Conservation (phyloP, 306 rosid genomes). For the Medicago arabica region DNA sequence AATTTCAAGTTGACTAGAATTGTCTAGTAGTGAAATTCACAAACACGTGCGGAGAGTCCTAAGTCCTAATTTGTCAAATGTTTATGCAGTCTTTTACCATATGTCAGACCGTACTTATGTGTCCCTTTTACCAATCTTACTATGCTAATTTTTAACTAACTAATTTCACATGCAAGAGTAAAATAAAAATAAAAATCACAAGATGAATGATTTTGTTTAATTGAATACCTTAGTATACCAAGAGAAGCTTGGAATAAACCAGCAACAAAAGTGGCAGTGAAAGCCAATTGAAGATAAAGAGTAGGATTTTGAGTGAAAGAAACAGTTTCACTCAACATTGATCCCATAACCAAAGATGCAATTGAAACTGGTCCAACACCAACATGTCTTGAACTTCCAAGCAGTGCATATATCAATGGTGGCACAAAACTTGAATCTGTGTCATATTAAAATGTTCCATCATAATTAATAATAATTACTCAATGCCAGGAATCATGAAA, state of each 20-base stretch:
- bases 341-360: conserved; percentile 97
- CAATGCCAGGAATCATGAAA: conserved; percentile 1
- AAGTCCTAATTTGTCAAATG: not conserved
- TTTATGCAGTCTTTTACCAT: not conserved
- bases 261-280: conserved; percentile 92
- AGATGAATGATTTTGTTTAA: not conserved
- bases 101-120: not conserved
- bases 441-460: conserved; percentile 2
- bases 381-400: conserved; percentile 92
- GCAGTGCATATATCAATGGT: conserved; percentile 80
- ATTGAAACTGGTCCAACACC: conserved; percentile 98
- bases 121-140: not conserved
- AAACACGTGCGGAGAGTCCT: not conserved
- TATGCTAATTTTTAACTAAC: not conserved
- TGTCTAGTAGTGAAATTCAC: not conserved
- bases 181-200: not conserved
- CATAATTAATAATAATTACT: not conserved
- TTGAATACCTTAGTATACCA: conserved; percentile 74
- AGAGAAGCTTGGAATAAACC: conserved; percentile 87
- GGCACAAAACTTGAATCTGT: conserved; percentile 99
- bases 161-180: not conserved
- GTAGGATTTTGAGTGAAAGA: conserved; percentile 60
- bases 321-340: conserved; percentile 81
- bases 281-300: conserved; percentile 82
- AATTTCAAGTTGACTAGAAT: not conserved